phyloP scores from a whole-genome alignment of 2,329 filamentous ascomycete genomes.

The Neonectria sp. region DNA sequence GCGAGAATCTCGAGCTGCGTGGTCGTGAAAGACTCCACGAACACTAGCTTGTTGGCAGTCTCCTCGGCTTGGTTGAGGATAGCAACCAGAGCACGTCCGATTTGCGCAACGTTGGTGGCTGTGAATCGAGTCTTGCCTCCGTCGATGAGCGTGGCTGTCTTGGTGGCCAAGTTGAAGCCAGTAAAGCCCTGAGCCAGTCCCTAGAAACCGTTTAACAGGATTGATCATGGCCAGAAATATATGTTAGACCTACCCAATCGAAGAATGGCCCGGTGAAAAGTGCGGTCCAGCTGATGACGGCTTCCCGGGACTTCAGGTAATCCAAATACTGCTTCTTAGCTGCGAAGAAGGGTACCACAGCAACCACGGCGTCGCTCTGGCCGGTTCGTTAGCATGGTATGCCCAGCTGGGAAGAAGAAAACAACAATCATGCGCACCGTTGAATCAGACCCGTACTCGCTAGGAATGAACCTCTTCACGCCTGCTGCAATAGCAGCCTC shows the following conservation, averaged over 20 bases:
- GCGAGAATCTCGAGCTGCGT: not conserved
- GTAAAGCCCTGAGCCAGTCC: slow-evolving; percentile 8
- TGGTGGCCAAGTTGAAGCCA: slow-evolving; percentile 12
- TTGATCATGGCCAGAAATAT: not conserved
- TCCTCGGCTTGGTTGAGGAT: not conserved
- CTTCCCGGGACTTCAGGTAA: not conserved
- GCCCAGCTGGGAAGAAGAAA: not conserved
- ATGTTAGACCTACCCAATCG: not conserved
- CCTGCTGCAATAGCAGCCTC: not conserved
- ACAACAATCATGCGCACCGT: not conserved
- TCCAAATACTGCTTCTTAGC: not conserved
- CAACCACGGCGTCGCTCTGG: not conserved
- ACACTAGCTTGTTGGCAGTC: not conserved
- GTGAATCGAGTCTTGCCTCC: not conserved
- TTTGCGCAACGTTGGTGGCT: not conserved
- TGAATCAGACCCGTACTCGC: not conserved
- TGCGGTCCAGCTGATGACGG: not conserved
- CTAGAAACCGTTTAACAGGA: not conserved
- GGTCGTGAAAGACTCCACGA: not conserved
- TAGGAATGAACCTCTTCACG: not conserved
- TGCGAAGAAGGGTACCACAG: not conserved
- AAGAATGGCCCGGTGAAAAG: not conserved
- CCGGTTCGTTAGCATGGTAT: not conserved
- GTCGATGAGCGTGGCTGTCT: not conserved
- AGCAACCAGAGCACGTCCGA: not conserved